Percentiles rank a stretch among this genome's conserved stretches.
phyloP scores from a whole-genome alignment of 352 stramenopile species.

The Blastocystis hominis region DNA sequence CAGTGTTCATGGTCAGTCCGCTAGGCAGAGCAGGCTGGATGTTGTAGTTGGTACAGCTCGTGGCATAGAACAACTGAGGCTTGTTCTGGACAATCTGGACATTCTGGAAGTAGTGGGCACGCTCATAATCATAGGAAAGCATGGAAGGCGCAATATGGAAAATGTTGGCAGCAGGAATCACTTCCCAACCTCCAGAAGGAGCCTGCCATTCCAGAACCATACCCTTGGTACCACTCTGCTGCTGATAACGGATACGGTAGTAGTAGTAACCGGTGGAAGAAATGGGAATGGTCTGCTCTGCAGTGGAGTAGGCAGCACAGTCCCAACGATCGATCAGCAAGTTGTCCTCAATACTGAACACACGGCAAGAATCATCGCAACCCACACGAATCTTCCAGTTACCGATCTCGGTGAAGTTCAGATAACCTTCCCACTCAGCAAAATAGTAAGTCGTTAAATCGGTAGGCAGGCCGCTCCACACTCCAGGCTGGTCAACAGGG shows the following conservation, averaged over 20 bases:
- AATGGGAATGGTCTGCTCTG: neutral
- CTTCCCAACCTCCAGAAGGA: neutral
- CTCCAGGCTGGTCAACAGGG: neutral
- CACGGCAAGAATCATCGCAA: neutral
- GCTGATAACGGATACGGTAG: neutral
- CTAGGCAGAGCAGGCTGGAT: neutral
- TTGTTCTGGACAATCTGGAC: neutral
- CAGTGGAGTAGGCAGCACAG: neutral
- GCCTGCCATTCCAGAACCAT: slow-evolving; percentile 13
- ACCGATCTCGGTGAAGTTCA: slow-evolving; percentile 7
- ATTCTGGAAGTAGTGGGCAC: neutral
- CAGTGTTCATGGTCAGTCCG: neutral
- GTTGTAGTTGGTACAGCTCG: neutral
- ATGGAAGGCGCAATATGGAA: neutral
- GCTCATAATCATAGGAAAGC: slow-evolving; percentile 12
- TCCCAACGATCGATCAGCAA: neutral
- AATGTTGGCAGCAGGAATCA: neutral
- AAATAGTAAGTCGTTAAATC: neutral
- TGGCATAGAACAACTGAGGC: neutral
- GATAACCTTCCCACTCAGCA: slow-evolving; percentile 9
- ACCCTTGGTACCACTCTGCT: neutral
- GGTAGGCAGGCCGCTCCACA: neutral
- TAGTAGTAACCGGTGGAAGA: slow-evolving; percentile 9
- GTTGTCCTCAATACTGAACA: neutral
- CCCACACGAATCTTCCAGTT: neutral